Evolutionary conservation across 495 filamentous ascomycete genomes (phyloP), one percentile per base, ranked within the genome.

Genomic region (Tuber umbilicatum): DNA sequence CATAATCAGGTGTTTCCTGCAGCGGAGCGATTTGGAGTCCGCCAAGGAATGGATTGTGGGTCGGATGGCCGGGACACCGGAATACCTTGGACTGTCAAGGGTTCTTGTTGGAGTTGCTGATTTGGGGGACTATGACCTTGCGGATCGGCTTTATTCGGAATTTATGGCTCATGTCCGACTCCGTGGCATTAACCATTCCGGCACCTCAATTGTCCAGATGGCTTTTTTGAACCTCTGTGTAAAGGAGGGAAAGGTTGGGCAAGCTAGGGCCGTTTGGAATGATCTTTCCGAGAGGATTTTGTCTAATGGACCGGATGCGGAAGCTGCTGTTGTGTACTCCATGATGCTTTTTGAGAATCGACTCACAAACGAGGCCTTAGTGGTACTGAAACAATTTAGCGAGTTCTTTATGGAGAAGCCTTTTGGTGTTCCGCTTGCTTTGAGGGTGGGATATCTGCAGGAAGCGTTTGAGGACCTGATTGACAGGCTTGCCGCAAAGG

Each of bases 201-300:
- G 87, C 43, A 84, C 89, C 70, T 85, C 90, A 64, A 82, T 84
- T 42, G 88, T 93, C 2, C 91, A 93, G n/a, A 89, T 93, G 81
- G 91, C 95, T 17, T 87, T 97, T 83, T 84, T 97, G 42, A 94
- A 95, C 55, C 88, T 97, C 81, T 90, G 93, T 77, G 86, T 97
- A 73, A 94, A 94, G 68, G 85, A 87, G 71, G 93, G 90, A 70
- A 90, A 97, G 83, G 86, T 97, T 74, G 86, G 89, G 37, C 87
- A 87, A 71, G 94, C 94, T 75, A 86, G 91, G 42, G 74, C 69
- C 4, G 71, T 82, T 47, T 82, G 81, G 81, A 60, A 47, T 16
- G 81, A 80, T 55, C 78, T 82, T 73, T 84, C 88, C 73, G 91
- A 93, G 83, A 97, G 93, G 92, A 86, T 88, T 69, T 85, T 91